phyloP scores from a whole-genome alignment of 441 rosid genomes.

The Cnidoscolus chayamansa region DNA sequence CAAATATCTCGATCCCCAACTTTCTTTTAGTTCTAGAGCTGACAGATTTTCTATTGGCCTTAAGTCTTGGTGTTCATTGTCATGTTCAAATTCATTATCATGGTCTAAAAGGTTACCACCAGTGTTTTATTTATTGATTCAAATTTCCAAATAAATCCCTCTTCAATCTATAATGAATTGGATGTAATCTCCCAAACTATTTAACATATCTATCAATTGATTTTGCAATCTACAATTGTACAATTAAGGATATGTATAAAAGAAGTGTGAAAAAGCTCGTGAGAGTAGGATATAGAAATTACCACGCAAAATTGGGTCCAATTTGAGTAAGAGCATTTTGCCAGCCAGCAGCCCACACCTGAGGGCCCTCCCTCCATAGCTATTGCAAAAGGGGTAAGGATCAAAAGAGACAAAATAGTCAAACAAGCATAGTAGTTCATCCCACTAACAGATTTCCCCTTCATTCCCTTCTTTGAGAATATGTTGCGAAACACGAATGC shows the following conservation, averaged over 20 bases:
- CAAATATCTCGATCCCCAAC: background rate
- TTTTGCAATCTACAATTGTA: background rate
- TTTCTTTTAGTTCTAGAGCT: background rate
- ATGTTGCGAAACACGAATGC: constrained; percentile 92
- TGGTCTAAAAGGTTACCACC: background rate
- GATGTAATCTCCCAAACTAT: background rate
- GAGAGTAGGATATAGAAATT: constrained; percentile 20
- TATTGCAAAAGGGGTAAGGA: constrained; percentile 89
- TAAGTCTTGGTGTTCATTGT: background rate
- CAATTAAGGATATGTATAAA: background rate
- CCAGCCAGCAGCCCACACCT: constrained; percentile 94
- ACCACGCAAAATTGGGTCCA: constrained; percentile 87
- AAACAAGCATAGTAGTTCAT: constrained; percentile 96
- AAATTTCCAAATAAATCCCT: background rate
- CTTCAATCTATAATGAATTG: background rate
- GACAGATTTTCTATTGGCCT: too few relatives aligned
- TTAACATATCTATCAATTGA: background rate
- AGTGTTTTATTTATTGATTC: background rate
- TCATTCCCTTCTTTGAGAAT: constrained; percentile 96
- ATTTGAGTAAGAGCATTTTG: constrained; percentile 60
- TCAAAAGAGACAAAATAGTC: constrained; percentile 71
- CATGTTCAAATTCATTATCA: background rate
- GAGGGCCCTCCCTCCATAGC: constrained; percentile 94
- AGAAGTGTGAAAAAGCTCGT: background rate
- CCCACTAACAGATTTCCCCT: constrained; percentile 84